phyloP scores from a whole-genome alignment of 2,329 filamentous ascomycete genomes.

The Botrytis sinoallii region DNA sequence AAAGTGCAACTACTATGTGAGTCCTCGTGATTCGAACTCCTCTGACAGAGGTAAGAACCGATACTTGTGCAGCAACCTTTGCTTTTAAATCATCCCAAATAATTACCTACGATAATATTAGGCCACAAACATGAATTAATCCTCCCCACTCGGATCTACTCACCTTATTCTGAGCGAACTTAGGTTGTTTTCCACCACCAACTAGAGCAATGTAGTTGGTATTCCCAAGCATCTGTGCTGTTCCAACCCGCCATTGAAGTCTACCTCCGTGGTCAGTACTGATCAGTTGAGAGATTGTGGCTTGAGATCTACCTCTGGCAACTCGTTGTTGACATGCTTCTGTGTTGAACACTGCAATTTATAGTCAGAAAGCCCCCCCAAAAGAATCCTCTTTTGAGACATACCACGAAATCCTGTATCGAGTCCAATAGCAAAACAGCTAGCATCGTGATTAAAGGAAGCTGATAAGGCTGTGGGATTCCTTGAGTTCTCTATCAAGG shows the following conservation, averaged over 20 bases:
- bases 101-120: constrained; percentile 54
- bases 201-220: constrained; percentile 87
- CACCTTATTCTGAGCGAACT: constrained; percentile 84
- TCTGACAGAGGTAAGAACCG: constrained; percentile 75
- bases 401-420: constrained; percentile 82
- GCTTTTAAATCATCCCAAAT: constrained; percentile 89
- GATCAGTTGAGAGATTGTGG: neutral
- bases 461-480: constrained; percentile 76
- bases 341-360: constrained; percentile 62
- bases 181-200: constrained; percentile 80
- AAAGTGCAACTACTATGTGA: constrained; percentile 75
- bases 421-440: constrained; percentile 82
- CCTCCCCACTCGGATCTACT: constrained; percentile 3
- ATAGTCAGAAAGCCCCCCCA: constrained; percentile 20
- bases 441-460: constrained; percentile 81
- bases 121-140: neutral
- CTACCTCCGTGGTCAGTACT: constrained; percentile 41
- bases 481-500: constrained; percentile 73
- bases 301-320: constrained; percentile 48
- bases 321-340: constrained; percentile 68
- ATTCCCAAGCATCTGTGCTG: constrained; percentile 82
- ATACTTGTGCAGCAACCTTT: constrained; percentile 70
- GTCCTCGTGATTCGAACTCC: constrained; percentile 74
- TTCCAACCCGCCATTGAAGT: constrained; percentile 80
- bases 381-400: constrained; percentile 33